These are phyloP conservation scores for Acanthamoeba healyi DNA, from an alignment of 208 protist genomes.

Conservation along the genomic window DNA sequence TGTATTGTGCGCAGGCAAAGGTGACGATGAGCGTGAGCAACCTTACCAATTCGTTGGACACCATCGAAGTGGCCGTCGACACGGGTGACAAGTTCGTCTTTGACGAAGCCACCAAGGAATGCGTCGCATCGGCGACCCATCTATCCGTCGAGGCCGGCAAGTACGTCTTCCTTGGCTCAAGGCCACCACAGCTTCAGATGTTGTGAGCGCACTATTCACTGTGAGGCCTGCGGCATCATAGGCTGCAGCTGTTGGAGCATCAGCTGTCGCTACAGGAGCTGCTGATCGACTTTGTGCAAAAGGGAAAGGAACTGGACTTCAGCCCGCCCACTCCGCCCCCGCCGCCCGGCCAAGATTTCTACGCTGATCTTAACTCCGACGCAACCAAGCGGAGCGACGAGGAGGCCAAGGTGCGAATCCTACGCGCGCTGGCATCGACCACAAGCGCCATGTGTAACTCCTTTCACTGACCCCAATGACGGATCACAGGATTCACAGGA, in stretches of 20 bases:
- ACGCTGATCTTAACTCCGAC: background rate
- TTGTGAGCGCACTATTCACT: too few species aligned
- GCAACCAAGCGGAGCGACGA: background rate
- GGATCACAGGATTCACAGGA: too few species aligned
- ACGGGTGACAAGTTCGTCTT: constrained; percentile 23
- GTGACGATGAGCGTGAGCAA: background rate
- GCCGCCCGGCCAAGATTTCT: background rate
- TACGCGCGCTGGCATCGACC: too few species aligned
- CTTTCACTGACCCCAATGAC: too few species aligned
- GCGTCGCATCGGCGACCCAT: background rate
- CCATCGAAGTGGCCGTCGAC: background rate
- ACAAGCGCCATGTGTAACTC: too few species aligned
- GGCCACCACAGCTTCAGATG: too few species aligned
- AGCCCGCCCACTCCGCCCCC: background rate
- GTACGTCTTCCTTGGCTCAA: too few species aligned
- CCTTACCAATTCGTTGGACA: background rate
- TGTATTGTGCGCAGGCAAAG: background rate
- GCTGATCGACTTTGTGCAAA: background rate
- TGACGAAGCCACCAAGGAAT: background rate
- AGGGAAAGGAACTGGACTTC: background rate
- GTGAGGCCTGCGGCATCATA: too few species aligned
- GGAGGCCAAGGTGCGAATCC: too few species aligned
- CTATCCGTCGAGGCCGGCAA: background rate
- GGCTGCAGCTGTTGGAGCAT: background rate
- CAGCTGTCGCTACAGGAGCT: constrained; percentile 8